Conservation (phyloP, 805 yeast genomes). For the Sugiyamaella chiloensis region DNA sequence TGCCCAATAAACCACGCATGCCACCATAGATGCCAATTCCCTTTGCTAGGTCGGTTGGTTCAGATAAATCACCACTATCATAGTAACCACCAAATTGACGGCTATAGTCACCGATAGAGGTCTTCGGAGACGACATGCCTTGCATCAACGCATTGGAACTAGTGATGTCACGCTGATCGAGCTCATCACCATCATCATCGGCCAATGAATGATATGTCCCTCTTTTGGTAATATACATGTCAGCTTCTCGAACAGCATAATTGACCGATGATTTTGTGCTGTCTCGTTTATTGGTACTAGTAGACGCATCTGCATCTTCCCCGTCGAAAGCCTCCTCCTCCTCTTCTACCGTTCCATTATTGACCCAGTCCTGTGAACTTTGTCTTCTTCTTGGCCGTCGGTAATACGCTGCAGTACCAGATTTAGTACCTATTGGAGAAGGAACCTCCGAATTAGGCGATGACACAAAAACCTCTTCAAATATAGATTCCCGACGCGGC, state of each 20-base stretch:
- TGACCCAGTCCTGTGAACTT: conserved; percentile 24
- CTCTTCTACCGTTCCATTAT: background rate
- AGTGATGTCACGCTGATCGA: background rate
- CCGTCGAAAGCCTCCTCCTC: conserved; percentile 5
- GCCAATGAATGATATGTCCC: conserved; percentile 2
- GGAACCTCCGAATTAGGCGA: conserved; percentile 21
- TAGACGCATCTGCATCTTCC: conserved; percentile 11
- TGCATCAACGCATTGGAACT: conserved; percentile 6
- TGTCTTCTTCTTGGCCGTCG: conserved; percentile 23
- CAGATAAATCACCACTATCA: background rate
- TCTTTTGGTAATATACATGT: conserved; percentile 38
- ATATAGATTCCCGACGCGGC: conserved; percentile 14
- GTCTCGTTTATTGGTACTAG: background rate
- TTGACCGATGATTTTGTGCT: conserved; percentile 36
- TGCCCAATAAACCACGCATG: conserved; percentile 9
- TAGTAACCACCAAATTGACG: background rate
- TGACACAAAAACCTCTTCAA: conserved; percentile 17
- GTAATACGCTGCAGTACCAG: conserved; percentile 18
- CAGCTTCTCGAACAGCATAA: conserved; percentile 61
- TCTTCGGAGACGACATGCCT: no score
- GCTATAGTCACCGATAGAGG: background rate
- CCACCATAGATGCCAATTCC: conserved; percentile 8
- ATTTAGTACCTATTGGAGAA: conserved; percentile 16
- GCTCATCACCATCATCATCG: conserved; percentile 8
- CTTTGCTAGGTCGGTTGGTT: background rate